These are phyloP conservation scores for Azolla pinnata DNA, from an alignment of 75 land plant species.

Conservation along the genomic window DNA sequence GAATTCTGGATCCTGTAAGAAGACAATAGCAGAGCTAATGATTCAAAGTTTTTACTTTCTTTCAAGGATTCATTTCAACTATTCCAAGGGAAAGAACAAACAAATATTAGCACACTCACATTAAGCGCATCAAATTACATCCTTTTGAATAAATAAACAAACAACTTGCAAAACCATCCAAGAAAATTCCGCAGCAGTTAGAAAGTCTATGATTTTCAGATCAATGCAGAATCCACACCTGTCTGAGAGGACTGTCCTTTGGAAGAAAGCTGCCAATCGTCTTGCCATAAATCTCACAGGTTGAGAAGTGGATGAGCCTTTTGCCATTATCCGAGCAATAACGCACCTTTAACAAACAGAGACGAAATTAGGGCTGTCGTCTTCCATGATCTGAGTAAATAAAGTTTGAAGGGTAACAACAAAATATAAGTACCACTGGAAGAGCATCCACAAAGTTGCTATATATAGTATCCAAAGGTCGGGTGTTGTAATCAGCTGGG, in stretches of 20 bases:
- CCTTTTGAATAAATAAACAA: too few species aligned
- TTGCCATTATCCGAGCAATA: conserved; percentile 75
- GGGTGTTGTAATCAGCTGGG: conserved; percentile 89
- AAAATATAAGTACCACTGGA: conserved; percentile 94
- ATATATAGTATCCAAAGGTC: conserved; percentile 88
- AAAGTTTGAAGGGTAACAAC: too few species aligned
- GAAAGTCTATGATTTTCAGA: not conserved
- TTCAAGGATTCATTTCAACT: too few species aligned
- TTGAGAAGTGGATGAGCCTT: conserved; percentile 93
- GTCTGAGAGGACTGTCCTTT: conserved; percentile 58
- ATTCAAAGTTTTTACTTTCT: too few species aligned
- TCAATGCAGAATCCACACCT: conserved; percentile 28
- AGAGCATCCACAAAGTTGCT: conserved; percentile 95
- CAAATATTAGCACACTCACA: too few species aligned
- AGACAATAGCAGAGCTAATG: not conserved
- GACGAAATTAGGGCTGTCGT: too few species aligned
- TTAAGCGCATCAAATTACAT: too few species aligned
- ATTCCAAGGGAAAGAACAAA: too few species aligned
- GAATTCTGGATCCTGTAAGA: conserved; percentile 59
- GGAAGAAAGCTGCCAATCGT: conserved; percentile 95
- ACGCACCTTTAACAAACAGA: conserved; percentile 46
- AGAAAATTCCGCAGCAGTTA: not conserved
- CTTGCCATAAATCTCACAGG: conserved; percentile 95
- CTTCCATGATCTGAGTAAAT: too few species aligned
- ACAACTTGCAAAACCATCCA: too few species aligned